phyloP scores from a whole-genome alignment of 2,329 filamentous ascomycete genomes.

The Fusarium musae region DNA sequence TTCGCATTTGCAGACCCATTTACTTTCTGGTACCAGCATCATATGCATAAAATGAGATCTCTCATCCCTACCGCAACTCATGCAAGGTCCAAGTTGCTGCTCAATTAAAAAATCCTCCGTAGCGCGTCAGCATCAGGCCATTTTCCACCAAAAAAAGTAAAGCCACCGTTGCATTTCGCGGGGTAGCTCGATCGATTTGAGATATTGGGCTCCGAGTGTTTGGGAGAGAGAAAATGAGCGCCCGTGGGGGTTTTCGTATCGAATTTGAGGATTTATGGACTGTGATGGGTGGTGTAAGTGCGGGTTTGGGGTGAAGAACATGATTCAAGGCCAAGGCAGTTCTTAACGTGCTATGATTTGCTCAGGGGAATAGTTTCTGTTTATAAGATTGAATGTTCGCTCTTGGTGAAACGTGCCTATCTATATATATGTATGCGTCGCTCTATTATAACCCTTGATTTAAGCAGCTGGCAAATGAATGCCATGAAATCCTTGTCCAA shows the following conservation, averaged over 20 bases:
- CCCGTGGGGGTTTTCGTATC: constrained; percentile 17
- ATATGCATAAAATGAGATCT: not conserved
- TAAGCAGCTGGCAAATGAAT: constrained; percentile 52
- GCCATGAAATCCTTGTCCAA: constrained; percentile 75
- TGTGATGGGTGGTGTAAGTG: not conserved
- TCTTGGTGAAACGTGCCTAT: not conserved
- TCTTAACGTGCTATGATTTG: not conserved
- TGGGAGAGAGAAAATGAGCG: not conserved
- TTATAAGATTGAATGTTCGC: not conserved
- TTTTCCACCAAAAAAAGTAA: constrained; percentile 27
- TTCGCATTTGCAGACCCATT: not conserved
- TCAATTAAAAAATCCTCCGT: not conserved
- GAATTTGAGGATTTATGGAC: not conserved
- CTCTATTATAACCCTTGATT: not conserved
- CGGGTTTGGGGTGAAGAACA: not conserved
- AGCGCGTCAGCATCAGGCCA: constrained; percentile 42
- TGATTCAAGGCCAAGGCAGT: not conserved
- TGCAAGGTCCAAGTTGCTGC: constrained; percentile 17
- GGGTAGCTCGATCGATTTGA: constrained; percentile 30
- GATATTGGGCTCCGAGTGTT: constrained; percentile 1
- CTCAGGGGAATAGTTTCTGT: not conserved
- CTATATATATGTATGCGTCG: not conserved
- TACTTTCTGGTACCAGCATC: too few relatives aligned
- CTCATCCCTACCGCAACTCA: constrained; percentile 1
- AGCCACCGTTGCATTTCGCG: constrained; percentile 45